Evolutionary conservation across 116 monocot genomes (phyloP).

Genomic region (Posidonia oceanica): DNA sequence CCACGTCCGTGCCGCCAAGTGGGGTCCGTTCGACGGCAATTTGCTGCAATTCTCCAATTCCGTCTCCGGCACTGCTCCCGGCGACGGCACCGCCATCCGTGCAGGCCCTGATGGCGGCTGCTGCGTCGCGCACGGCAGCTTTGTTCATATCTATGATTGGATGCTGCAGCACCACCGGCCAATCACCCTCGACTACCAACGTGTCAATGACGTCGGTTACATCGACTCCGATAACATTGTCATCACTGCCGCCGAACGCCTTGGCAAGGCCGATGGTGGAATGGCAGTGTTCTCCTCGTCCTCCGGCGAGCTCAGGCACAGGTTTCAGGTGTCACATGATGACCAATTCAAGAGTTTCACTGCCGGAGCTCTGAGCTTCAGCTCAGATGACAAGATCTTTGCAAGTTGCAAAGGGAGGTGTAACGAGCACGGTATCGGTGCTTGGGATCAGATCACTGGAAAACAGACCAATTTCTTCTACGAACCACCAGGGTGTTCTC

Average conservation of each 20-base stretch:
- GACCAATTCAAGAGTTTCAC: conserved; percentile 47
- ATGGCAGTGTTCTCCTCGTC: conserved; percentile 61
- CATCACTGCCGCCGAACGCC: conserved; percentile 45
- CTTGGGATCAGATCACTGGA: conserved; percentile 62
- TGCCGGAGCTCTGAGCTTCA: conserved; percentile 54
- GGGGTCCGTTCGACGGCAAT: conserved; percentile 61
- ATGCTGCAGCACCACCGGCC: conserved; percentile 47
- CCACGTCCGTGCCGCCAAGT: conserved; percentile 46
- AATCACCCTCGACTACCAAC: conserved; percentile 55
- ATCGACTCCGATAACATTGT: conserved; percentile 41
- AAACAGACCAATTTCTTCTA: conserved; percentile 66
- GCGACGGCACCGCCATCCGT: conserved; percentile 53
- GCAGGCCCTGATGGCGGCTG: conserved; percentile 74
- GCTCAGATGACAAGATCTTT: conserved; percentile 23
- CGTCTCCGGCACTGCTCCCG: conserved; percentile 21
- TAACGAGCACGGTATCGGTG: conserved; percentile 77
- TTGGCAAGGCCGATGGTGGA: conserved; percentile 31
- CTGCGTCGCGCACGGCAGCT: conserved; percentile 56
- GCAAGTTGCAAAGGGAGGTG: conserved; percentile 76
- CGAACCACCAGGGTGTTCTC: conserved; percentile 34
- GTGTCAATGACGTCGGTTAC: conserved; percentile 73
- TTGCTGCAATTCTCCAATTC: conserved; percentile 23
- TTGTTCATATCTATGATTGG: conserved; percentile 64
- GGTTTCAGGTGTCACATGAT: conserved; percentile 50
- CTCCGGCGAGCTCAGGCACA: conserved; percentile 41